Conservation (phyloP, 163 green algal genomes). For the Prototheca cutis region DNA sequence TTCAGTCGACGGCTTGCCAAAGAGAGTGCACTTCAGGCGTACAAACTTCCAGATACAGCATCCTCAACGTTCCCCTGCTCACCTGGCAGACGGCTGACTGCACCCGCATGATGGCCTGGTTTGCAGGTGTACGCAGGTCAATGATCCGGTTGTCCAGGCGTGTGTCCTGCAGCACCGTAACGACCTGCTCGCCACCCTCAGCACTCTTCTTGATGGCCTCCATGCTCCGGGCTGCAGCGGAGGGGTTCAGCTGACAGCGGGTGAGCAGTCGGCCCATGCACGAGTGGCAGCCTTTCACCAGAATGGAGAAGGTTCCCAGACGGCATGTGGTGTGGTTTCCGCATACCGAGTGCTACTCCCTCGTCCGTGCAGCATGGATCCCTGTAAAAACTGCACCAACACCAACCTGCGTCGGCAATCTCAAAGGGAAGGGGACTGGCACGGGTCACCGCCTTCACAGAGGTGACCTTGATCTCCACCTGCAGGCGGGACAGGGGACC, state of each 20-base stretch:
- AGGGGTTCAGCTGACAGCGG: too few relatives aligned
- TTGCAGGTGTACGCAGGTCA: slow-evolving; percentile 85
- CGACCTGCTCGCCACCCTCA: slow-evolving; percentile 49
- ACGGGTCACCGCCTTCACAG: slow-evolving; percentile 65
- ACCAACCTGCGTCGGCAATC: slow-evolving; percentile 67
- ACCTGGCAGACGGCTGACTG: slow-evolving; percentile 73
- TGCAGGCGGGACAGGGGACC: slow-evolving; percentile 6
- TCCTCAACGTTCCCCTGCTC: too few relatives aligned
- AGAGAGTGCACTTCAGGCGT: too few relatives aligned
- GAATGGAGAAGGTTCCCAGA: too few relatives aligned
- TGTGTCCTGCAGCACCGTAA: slow-evolving; percentile 76
- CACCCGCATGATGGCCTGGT: slow-evolving; percentile 87
- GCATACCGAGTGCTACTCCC: too few relatives aligned
- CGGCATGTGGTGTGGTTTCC: too few relatives aligned
- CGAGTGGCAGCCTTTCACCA: too few relatives aligned
- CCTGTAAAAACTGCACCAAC: too few relatives aligned
- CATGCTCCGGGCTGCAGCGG: slow-evolving; percentile 41
- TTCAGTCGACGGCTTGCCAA: not conserved
- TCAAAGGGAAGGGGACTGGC: slow-evolving; percentile 85
- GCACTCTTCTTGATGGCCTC: slow-evolving; percentile 58
- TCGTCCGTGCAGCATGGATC: too few relatives aligned
- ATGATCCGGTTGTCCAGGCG: slow-evolving; percentile 84
- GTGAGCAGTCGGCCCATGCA: too few relatives aligned
- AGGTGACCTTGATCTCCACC: slow-evolving; percentile 70
- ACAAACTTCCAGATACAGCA: too few relatives aligned